A percentile compares a stretch with the other conserved stretches of the same genome.
These are phyloP conservation scores for Fusarium sp. DNA, from an alignment of 2,329 filamentous ascomycete species.

Conservation along the genomic window DNA sequence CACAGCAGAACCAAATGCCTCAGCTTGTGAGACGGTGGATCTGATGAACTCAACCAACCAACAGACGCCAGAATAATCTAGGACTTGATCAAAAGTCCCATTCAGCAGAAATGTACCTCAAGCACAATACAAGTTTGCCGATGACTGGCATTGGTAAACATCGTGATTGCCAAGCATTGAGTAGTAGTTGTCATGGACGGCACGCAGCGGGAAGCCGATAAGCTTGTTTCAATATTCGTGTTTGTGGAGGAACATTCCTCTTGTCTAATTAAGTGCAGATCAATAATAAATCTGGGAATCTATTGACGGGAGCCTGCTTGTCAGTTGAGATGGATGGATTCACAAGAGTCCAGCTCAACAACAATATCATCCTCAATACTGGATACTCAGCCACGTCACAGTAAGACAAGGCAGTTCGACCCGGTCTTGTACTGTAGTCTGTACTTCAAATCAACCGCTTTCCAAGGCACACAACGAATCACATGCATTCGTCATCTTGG, in stretches of 20 bases:
- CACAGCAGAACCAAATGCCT: constrained; percentile 29
- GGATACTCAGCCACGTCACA: constrained; percentile 20
- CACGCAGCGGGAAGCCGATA: constrained; percentile 33
- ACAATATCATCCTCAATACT: background rate
- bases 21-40: constrained; percentile 36
- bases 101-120: background rate
- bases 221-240: constrained; percentile 33
- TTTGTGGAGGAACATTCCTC: constrained; percentile 16
- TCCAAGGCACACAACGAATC: constrained; percentile 4
- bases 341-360: constrained; percentile 18
- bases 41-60: constrained; percentile 17
- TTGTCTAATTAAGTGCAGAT: constrained; percentile 1
- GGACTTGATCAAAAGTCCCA: constrained; percentile 11
- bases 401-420: constrained; percentile 1
- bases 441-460: constrained; percentile 11
- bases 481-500: constrained; percentile 21
- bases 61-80: constrained; percentile 10
- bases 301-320: constrained; percentile 29
- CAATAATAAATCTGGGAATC: constrained; percentile 9
- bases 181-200: constrained; percentile 2
- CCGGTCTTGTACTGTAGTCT: constrained; percentile 11
- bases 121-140: background rate
- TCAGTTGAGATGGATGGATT: constrained; percentile 15
- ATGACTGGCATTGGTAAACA: background rate
- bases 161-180: constrained; percentile 31